These are phyloP conservation scores for Coccomyxa subellipsoidea DNA, from an alignment of 163 green algal genomes.

Conservation along the genomic window DNA sequence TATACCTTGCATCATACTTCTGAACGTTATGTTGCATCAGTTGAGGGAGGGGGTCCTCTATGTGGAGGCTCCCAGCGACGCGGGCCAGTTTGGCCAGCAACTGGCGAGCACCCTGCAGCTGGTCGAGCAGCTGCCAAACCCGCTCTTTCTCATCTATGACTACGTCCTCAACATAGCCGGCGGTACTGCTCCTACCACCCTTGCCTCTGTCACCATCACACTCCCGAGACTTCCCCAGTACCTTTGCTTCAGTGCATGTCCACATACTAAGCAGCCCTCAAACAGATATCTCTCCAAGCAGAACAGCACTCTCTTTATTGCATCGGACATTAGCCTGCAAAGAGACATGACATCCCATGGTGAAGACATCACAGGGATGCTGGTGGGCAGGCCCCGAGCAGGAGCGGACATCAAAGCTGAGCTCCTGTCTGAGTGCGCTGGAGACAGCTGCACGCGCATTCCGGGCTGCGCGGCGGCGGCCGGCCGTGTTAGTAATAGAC, in stretches of 20 bases:
- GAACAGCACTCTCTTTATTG: no score
- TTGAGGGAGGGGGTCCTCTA: background rate
- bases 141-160: background rate
- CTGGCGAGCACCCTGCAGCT: background rate
- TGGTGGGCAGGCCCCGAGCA: background rate
- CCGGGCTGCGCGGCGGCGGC: background rate
- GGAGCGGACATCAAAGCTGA: background rate
- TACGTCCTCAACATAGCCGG: background rate
- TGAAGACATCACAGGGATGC: no score
- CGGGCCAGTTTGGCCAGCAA: background rate
- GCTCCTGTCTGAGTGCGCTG: background rate
- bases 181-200: background rate
- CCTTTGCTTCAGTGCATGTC: background rate
- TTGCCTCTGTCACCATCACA: background rate
- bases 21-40: background rate
- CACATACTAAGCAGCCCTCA: background rate
- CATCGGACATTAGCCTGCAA: no score
- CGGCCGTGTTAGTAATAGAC: slow-evolving; percentile 5
- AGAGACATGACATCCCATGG: no score
- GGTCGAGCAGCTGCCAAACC: background rate
- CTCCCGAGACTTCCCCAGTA: background rate
- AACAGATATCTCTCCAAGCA: no score
- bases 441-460: background rate
- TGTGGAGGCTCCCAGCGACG: background rate
- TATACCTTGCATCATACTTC: no score